phyloP scores from a whole-genome alignment of 768 basidiomycete genomes.

The Xerocomellus amylosporus region DNA sequence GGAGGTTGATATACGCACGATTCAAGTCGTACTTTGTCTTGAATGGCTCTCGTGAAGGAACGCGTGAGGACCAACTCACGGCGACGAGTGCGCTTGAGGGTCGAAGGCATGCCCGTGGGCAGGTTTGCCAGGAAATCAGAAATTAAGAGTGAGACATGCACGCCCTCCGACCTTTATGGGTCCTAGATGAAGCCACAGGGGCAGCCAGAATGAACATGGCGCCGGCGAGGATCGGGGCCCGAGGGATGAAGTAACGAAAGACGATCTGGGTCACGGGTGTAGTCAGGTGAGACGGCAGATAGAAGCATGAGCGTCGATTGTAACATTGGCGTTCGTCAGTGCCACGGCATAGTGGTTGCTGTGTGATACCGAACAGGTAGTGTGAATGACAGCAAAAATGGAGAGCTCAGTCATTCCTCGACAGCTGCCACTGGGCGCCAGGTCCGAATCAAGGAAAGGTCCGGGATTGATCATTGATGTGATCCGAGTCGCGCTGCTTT shows the following conservation, averaged over 20 bases:
- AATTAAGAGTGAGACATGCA: slow-evolving; percentile 13
- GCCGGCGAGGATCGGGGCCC: slow-evolving; percentile 14
- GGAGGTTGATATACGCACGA: slow-evolving; percentile 27
- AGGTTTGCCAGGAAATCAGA: slow-evolving; percentile 13
- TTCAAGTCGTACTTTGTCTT: slow-evolving; percentile 36
- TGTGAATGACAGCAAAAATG: slow-evolving; percentile 19
- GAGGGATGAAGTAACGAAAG: slow-evolving; percentile 10
- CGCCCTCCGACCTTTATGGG: slow-evolving; percentile 29
- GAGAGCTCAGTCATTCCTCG: slow-evolving; percentile 17
- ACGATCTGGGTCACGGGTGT: background rate
- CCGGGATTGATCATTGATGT: background rate
- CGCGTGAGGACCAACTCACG: slow-evolving; percentile 47
- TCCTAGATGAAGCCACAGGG: slow-evolving; percentile 33
- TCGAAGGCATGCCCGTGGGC: slow-evolving; percentile 37
- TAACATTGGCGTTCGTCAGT: background rate
- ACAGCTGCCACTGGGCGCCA: too few relatives aligned
- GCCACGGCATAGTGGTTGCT: slow-evolving; percentile 3
- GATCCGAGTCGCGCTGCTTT: background rate
- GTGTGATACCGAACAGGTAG: slow-evolving; percentile 9
- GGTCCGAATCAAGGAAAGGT: slow-evolving; percentile 4
- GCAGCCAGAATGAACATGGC: slow-evolving; percentile 12
- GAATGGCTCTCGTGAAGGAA: slow-evolving; percentile 49
- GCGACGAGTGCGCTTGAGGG: slow-evolving; percentile 47
- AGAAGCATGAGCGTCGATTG: slow-evolving; percentile 1
- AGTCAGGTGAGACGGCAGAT: slow-evolving; percentile 10